Base-by-base conservation (phyloP, 202 grass and related monocot species). In the Zizania palustris region DNA sequence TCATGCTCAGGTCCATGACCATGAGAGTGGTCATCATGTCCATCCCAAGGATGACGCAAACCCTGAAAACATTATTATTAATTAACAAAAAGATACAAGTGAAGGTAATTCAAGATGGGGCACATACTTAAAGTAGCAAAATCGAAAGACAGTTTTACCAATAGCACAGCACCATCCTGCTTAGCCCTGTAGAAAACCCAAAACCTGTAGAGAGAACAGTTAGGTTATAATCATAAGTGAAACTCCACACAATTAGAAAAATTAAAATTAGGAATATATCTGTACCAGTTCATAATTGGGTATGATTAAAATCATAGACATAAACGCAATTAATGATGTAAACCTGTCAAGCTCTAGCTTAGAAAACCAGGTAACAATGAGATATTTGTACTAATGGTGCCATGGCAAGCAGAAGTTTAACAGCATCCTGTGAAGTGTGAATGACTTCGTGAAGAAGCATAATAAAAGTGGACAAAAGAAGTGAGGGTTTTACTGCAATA, bases 111-210 rank as follows among this genome's bases (percentile, higher is more conserved):
- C 4, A 82, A 78, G 56, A 33, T 4, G 11, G 62, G 56, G 11
- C 5, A 9, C 11, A 58, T 45, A 44, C 15, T 5, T 3, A 4
- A 61, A 60, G 9, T 14, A 64, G 21, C 12, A 37, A 41, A 80
- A 48, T 21, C 0, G 2, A 57, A 69, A 63, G 9, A 51, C 3
- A 68, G 62, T 58, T 68, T 86, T 84, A 97, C 91, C 88, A 97
- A 88, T 55, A 93, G 84, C 53, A 74, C 82, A 62, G 86, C 86
- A 58, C 91, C 86, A 18, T 97, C 91, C 82, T 97, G 91, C 70
- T 97, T 97, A 78, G 94, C 94, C 79, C 88, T 88, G 82, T 97
- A 93, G 66, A 97, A 86, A 82, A 97, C 71, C 88, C 94, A 97
- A 75, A 97, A 97, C 94, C 91, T 97, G 79, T 2, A 86, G 39